Conservation (phyloP, 2,329 filamentous ascomycete genomes). For the Diaporthe vaccinii region DNA sequence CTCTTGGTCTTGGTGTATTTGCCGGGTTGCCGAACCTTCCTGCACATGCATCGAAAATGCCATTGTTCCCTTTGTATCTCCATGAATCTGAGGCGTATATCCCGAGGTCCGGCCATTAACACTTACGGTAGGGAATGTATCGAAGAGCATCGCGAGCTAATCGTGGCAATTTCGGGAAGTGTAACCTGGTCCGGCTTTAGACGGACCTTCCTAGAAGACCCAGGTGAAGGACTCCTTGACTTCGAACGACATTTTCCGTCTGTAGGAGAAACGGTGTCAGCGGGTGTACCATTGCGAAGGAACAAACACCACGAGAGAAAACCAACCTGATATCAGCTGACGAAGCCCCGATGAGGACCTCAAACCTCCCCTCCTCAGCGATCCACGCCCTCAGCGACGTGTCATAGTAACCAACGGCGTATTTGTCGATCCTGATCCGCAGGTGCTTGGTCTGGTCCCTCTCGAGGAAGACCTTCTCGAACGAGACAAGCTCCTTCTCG, state of each 20-base stretch:
- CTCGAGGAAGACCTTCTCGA: slow-evolving; percentile 73
- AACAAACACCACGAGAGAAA: neutral
- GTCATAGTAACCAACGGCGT: slow-evolving; percentile 74
- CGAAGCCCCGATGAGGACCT: slow-evolving; percentile 72
- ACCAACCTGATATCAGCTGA: slow-evolving; percentile 74
- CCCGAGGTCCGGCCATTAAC: neutral
- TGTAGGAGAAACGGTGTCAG: slow-evolving; percentile 39
- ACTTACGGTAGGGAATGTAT: slow-evolving; percentile 17
- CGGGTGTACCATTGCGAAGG: slow-evolving; percentile 31
- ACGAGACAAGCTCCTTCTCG: slow-evolving; percentile 79
- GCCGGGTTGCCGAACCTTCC: neutral
- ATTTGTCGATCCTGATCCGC: slow-evolving; percentile 60
- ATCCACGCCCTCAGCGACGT: slow-evolving; percentile 71
- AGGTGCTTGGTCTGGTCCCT: slow-evolving; percentile 68
- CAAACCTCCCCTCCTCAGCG: slow-evolving; percentile 74
- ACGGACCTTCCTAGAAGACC: slow-evolving; percentile 58
- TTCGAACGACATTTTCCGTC: slow-evolving; percentile 60
- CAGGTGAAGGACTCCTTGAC: slow-evolving; percentile 76
- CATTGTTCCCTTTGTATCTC: neutral
- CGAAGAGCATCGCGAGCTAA: slow-evolving; percentile 15
- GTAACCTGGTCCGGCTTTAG: neutral
- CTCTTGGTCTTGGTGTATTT: neutral
- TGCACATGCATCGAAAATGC: neutral
- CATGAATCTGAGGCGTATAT: slow-evolving; percentile 49
- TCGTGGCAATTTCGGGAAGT: neutral